phyloP scores from a whole-genome alignment of 345 rosid genomes.

The Salix koriyanagi region DNA sequence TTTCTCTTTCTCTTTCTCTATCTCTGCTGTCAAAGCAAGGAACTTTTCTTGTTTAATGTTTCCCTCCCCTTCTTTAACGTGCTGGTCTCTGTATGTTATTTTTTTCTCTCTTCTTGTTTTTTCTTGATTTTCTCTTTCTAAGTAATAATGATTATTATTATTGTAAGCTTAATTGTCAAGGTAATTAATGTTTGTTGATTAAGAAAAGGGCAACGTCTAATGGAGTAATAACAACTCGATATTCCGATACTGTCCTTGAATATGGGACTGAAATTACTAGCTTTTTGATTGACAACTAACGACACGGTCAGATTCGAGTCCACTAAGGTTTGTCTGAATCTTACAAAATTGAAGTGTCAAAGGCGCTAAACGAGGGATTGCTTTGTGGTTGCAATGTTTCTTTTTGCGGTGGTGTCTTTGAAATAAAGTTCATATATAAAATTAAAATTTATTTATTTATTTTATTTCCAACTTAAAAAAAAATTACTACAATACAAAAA shows the following conservation, averaged over 20 bases:
- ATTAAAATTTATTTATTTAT: too few relatives aligned
- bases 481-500: too few relatives aligned
- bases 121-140: neutral
- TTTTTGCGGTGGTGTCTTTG: too few relatives aligned
- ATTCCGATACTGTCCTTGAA: conserved; percentile 29
- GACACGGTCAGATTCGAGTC: conserved; percentile 23
- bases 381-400: neutral
- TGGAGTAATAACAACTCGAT: neutral
- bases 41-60: neutral
- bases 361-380: neutral
- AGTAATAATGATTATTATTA: neutral
- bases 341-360: conserved; percentile 9
- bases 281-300: neutral
- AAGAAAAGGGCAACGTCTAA: conserved; percentile 17
- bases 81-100: neutral
- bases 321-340: conserved; percentile 19
- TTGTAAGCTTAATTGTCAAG: conserved; percentile 5
- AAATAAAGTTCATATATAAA: too few relatives aligned
- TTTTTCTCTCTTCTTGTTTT: neutral
- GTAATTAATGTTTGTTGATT: conserved; percentile 1
- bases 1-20: neutral
- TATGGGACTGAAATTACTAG: conserved; percentile 17
- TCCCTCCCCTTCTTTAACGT: conserved; percentile 10
- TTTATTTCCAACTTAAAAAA: too few relatives aligned
- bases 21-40: conserved; percentile 15